Evolutionary conservation across 2,329 filamentous ascomycete genomes (phyloP), one percentile per base, ranked within the genome.

Genomic region (Neurospora sp.): DNA sequence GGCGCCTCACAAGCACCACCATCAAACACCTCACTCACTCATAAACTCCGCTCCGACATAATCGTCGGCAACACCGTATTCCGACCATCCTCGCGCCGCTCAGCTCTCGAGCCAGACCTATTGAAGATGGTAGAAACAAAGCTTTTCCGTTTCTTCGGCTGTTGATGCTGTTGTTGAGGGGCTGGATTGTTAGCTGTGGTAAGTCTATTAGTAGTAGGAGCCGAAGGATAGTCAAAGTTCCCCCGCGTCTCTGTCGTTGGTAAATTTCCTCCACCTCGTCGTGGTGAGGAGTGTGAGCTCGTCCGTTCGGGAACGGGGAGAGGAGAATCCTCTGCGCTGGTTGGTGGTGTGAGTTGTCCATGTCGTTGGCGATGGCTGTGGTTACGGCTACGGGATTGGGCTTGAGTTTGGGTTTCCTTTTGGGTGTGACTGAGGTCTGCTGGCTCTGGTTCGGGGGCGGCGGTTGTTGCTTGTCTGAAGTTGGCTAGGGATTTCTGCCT

Each of bases 41-140:
- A 62, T 4, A 62, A 17, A 62, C 52, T 62, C 28, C 23, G 3
- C 6, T 62, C 52, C 12, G 52, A 62, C 52, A 33, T 62, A 10
- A 62, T 62, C 23, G 52, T 62, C 10, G 52, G 52, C 28, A 62
- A 36, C 23, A 52, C 11, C 3, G 52, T 8, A 36, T 28, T 62
- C 3, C 52, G 52, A 10, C 52, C 28, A 62, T 62, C 46, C 46
- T 57, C 52, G 6, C 52, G 52, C 28, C 52, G 3, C 28, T 62
- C 52, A 33, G 52, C 52, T 62, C 52, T 62, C 8, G 52, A 62
- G 10, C 71, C 70, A n/a, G 75, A 75, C 68, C 75, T 78, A 12
- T 80, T 78, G 74, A 85, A 84, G 10, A 85, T 74, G 3, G 77
- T 78, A 3, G 82, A 78, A 40, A 85, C 81, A 65, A 85, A 84